Evolutionary conservation across 345 rosid genomes (phyloP), one percentile per base, ranked within the genome.

Genomic region (Bretschneidera sinensis): DNA sequence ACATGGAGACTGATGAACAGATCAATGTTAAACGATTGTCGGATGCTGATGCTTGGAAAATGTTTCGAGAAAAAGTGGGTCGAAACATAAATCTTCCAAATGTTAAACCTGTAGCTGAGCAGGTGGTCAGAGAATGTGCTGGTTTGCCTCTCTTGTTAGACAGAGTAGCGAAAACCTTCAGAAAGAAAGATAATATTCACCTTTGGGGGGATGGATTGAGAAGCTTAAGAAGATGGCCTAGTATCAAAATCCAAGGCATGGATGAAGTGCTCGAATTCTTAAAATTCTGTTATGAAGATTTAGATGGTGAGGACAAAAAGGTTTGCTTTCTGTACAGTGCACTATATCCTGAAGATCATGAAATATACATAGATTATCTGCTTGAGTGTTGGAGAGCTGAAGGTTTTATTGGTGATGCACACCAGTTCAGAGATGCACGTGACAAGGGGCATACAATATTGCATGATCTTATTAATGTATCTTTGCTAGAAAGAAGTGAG

Each of bases 371-470:
- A 33, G 70, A 76, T 33, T 63, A 71, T 48, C 25, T 67, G 62
- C 20, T 76, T 17, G 67, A 71, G 53, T 67, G 76, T 34, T 71
- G 80, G 71, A 58, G 35, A n/a, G 67, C 62, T 21, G 62, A 76
- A 57, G 73, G 68, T 19, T 65, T 71, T 39, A 63, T 61, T 14
- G 6, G 35, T 0, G 49, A 20, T 21, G 13, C 55, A 18, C 35
- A 60, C 14, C 21, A 65, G 23, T 49, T 68, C 20, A 34, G 13
- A 15, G 64, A 34, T 2, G 65, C 67, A 31, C 59, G 62, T 0
- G 66, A 61, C 20, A 54, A 47, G 52, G 71, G 71, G 43, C 53
- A 57, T 33, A 39, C 19, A 11, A 60, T 67, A 43, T 15, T 76
- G 52, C 0, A 53, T 8, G 20, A 76, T 24, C 65, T 76, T 1